Base-by-base conservation (phyloP, 2,329 filamentous ascomycete genomes). In the Plenodomus lindquistii region DNA sequence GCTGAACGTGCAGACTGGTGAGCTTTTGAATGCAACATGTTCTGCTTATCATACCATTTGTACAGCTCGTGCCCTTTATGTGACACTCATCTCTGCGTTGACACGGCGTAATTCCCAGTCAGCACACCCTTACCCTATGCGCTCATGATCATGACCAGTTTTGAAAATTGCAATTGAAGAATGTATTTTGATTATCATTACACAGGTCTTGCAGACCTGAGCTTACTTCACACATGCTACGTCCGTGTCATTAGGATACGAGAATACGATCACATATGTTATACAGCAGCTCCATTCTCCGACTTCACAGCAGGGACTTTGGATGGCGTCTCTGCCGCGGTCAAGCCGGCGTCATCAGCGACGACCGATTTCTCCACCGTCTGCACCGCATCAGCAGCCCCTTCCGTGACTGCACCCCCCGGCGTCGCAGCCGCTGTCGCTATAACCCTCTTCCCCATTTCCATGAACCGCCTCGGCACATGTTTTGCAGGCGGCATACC, bases 391-490 rank as follows among this genome's bases (percentile, higher is more conserved):
- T 24, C 22, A 11, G 11, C 27, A 8, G 15, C 6, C 27, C 9
- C 27, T 13, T 31, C 27, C 27, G 27, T 15, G 9, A 15, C 4
- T 15, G 6, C 27, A 7, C 27, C 27, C 6, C 6, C 6, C 6
- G 27, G 6, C 35, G n/a, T 18, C 35, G 11, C 18, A 37, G 36
- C 24, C 17, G 40, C 31, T 11, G 21, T 37, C 39, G 41, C 34
- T 27, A 42, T 22, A 10, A 19, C 43, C 49, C 53, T 62, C 49
- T 52, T 60, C n/a, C 22, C 44, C 65, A 70, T 67, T 50, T 69
- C 63, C 52, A 66, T 65, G 67, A 96, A 97, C 42, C 90, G 82
- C 48, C 84, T 85, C 0, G 91, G 93, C 19, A 96, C 92, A 6
- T 91, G 92, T 34, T 79, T 80, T 8, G 88, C 89, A 0, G 75